Evolutionary conservation across 306 rosid species (phyloP), one percentile per base, ranked within the genome.

Genomic region (Quercus suber): DNA sequence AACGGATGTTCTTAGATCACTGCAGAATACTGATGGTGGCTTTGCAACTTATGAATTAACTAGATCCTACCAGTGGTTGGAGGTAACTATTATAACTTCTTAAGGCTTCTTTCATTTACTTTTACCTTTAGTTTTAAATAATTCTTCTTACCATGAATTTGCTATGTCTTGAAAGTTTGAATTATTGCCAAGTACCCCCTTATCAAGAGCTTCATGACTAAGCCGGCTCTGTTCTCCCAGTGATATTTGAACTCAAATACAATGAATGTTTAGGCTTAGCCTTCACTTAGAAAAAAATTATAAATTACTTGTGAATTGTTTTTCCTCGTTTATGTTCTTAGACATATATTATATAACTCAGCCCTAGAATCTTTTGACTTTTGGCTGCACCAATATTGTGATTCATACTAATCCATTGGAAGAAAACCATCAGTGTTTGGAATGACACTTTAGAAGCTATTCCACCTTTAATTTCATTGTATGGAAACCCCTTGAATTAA

Each of bases 31-130:
- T 51, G 89, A 87, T 67, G 95, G 98, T 41, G 98, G 97, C 73
- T 80, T 88, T 81, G 97, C 97, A 30, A 91, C 97, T n/a, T 92
- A 94, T 31, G 98, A 94, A 78, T 90, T 94, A 79, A 92, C 92
- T 17, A 89, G 97, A 80, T 94, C 98, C 69, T 92, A 92, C 84
- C 76, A 63, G 5, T 94, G 97, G 93, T 88, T 94, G 90, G 98
- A 94, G 98, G 97, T 92, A 89, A 18, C 51, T 31, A 8, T 10
- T 33, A 31, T 18, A 65, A 30, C 2, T 31, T 11, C 45, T 30
- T 35, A 30, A 64, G 71, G 61, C 73, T 60, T 69, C 41, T 78
- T 73, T 71, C 53, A 12, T 68, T 52, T 30, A 27, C 19, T 6
- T 65, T 8, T 1, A 5, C 0, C 15, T 63, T 31, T 65, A 17